Evolutionary conservation across 2,329 filamentous ascomycete species (phyloP), one percentile per base, ranked within the genome.

Genomic region (Cladosporium sphaerospermum): DNA sequence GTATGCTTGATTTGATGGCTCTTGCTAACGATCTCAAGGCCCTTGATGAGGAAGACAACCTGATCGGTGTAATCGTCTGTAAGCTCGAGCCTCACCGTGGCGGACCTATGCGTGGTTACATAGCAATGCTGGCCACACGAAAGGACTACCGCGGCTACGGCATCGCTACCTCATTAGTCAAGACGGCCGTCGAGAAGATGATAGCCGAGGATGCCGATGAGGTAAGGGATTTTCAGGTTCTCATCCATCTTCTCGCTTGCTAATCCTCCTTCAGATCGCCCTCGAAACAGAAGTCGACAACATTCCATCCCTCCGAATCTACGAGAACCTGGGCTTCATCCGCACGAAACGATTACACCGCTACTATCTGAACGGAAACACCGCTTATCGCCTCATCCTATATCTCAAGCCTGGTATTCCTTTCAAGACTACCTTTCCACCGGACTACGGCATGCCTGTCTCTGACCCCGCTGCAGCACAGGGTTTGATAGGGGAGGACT

Each of bases 261-360:
- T n/a, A 36, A 39, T 7, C 4, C 16, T 14, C 16, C 13, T 31
- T 18, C 28, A 81, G 76, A 85, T 99, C 56, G 92, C 95, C 2
- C 81, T 99, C 28, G 93, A 99, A 73, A 99, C 93, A 0, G 93
- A 99, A 72, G 89, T 95, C 70, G 89, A 86, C 13, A 99, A 99
- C 67, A 81, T 83, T 1, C 85, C 90, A 1, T 93, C 91, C 16
- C 89, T 97, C 75, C 87, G 89, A 59, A 75, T 99, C 9, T 99
- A 99, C 70, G 92, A 99, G 70, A 79, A 90, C 1, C 77, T 99
- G 7, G 93, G 93, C 0, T 99, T 99, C 65, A 71, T 97, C 18
- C 79, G 92, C 48, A 95, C 89, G 56, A 99, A 99, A 72, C 88
- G 90, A 56, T 73, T 99, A 50, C 91, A 97, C 70, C 80, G 93